Conservation (phyloP, 2,329 filamentous ascomycete genomes). For the Phialophora verrucosa region DNA sequence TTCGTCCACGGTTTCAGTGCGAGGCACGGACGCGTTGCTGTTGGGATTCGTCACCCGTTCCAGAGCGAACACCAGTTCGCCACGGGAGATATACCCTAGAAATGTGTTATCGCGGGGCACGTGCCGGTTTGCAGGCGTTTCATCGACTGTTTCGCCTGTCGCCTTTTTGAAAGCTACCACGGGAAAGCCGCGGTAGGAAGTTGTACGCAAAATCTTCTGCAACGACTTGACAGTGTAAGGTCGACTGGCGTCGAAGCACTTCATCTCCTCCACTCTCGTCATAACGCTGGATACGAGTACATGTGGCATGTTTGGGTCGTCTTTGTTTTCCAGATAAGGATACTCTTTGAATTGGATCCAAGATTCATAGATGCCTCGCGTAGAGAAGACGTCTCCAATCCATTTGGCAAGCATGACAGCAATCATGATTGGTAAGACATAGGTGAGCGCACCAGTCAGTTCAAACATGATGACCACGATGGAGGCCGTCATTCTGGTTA, state of each 20-base stretch:
- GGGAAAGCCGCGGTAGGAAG: constrained; percentile 88
- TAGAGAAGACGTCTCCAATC: constrained; percentile 94
- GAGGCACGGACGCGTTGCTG: constrained; percentile 45
- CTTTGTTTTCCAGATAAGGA: constrained; percentile 90
- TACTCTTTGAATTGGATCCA: constrained; percentile 98
- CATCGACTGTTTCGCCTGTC: constrained; percentile 15
- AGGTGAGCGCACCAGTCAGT: constrained; percentile 91
- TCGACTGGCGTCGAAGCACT: constrained; percentile 77
- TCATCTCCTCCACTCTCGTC: constrained; percentile 88
- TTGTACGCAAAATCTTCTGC: constrained; percentile 70
- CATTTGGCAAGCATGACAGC: constrained; percentile 98
- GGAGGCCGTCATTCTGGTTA: constrained; percentile 94
- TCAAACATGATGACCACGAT: constrained; percentile 99
- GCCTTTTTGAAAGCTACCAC: constrained; percentile 61
- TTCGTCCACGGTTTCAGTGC: constrained; percentile 51
- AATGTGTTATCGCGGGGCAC: constrained; percentile 63
- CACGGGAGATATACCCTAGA: constrained; percentile 91
- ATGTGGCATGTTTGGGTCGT: constrained; percentile 78
- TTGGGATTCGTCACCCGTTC: constrained; percentile 58
- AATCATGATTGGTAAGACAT: constrained; percentile 98
- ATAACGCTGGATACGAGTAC: constrained; percentile 86
- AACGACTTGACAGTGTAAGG: constrained; percentile 85
- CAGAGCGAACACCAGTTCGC: constrained; percentile 84
- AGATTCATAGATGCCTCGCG: constrained; percentile 91
- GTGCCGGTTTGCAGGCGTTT: constrained; percentile 9